phyloP scores from a whole-genome alignment of 2,329 filamentous ascomycete species.

The Harringtonia lauricola region DNA sequence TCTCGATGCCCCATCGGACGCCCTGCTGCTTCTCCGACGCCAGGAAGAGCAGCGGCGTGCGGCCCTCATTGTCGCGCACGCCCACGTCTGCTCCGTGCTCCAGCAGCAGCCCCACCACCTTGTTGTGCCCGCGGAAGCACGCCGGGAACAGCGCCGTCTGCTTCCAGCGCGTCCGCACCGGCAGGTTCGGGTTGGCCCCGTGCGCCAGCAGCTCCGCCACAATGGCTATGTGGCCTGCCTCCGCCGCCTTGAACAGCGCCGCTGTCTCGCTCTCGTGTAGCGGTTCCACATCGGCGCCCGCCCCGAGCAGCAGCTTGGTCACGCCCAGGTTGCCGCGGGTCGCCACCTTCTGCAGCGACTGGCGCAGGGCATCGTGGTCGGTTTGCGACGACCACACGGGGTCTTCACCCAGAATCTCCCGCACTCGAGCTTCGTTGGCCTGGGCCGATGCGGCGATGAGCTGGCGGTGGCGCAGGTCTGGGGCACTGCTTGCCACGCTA shows the following conservation, averaged over 20 bases:
- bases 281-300: slow-evolving; percentile 25
- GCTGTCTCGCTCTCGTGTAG: slow-evolving; percentile 22
- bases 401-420: slow-evolving; percentile 24
- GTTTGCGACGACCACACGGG: slow-evolving; percentile 20
- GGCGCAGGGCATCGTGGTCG: slow-evolving; percentile 25
- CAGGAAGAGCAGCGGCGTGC: slow-evolving; percentile 24
- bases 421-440: slow-evolving; percentile 24
- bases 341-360: slow-evolving; percentile 25
- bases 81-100: slow-evolving; percentile 22
- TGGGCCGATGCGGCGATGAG: slow-evolving; percentile 25
- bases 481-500: slow-evolving; percentile 26
- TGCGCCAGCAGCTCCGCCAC: slow-evolving; percentile 21
- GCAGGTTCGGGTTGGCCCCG: slow-evolving; percentile 22
- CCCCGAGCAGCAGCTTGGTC: slow-evolving; percentile 24
- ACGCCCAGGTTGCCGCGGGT: slow-evolving; percentile 24
- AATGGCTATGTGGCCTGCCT: slow-evolving; percentile 22
- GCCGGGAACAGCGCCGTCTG: slow-evolving; percentile 27
- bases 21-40: slow-evolving; percentile 21
- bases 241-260: slow-evolving; percentile 26
- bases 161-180: slow-evolving; percentile 14
- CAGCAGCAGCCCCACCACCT: slow-evolving; percentile 21
- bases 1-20: slow-evolving; percentile 24
- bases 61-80: slow-evolving; percentile 22
- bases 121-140: slow-evolving; percentile 21
- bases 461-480: slow-evolving; percentile 24